Conservation (phyloP, 2,329 filamentous ascomycete species). For the Beauveria scarabaeidicola region DNA sequence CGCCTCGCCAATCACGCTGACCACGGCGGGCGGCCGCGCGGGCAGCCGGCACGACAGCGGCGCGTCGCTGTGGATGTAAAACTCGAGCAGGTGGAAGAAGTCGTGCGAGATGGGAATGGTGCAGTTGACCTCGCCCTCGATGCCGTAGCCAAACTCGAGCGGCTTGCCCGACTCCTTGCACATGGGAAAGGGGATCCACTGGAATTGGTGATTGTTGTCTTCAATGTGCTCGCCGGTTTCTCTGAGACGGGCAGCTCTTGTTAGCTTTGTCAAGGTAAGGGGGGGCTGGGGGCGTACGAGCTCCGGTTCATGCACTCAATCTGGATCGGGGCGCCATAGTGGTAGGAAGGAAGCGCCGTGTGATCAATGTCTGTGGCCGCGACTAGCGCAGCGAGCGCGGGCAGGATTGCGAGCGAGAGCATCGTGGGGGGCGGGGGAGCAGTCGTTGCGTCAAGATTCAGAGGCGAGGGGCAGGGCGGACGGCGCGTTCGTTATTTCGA, state of each 20-base stretch:
- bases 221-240: constrained; percentile 88
- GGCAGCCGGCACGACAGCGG: constrained; percentile 87
- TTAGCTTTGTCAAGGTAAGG: neutral
- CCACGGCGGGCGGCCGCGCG: constrained; percentile 55
- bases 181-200: constrained; percentile 84
- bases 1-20: constrained; percentile 46
- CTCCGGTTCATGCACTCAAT: constrained; percentile 69
- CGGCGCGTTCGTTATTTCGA: neutral
- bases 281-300: constrained; percentile 45
- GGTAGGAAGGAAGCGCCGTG: constrained; percentile 49
- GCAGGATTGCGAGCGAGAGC: constrained; percentile 13
- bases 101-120: constrained; percentile 70
- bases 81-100: constrained; percentile 82
- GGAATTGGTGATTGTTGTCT: constrained; percentile 68
- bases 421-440: neutral
- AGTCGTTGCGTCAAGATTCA: neutral
- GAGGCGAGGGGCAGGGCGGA: neutral
- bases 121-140: constrained; percentile 75
- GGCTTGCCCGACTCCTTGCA: constrained; percentile 83
- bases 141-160: constrained; percentile 78
- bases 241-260: constrained; percentile 33
- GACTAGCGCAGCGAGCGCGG: constrained; percentile 21
- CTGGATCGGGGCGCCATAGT: constrained; percentile 57
- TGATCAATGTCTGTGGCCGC: constrained; percentile 21
- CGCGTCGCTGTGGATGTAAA: constrained; percentile 96